Evolutionary conservation across 805 yeast species (phyloP).

Genomic region (Komagataella ulmi): DNA sequence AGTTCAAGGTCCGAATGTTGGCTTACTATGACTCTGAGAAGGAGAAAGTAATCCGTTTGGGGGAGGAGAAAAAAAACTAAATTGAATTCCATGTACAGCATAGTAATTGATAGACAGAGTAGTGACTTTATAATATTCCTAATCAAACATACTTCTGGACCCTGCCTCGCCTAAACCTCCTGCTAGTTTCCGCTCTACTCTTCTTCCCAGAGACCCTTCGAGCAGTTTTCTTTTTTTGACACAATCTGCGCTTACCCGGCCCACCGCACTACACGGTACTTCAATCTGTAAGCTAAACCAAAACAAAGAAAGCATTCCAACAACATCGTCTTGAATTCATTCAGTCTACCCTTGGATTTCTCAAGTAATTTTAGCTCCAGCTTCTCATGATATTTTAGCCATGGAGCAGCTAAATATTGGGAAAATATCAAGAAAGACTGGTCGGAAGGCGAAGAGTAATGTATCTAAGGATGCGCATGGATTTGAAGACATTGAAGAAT

Average conservation of each 20-base stretch:
- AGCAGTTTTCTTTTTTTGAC: background rate
- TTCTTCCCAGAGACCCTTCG: background rate
- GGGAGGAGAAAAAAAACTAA: background rate
- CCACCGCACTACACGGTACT: background rate
- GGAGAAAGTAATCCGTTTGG: constrained; percentile 3
- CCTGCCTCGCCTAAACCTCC: background rate
- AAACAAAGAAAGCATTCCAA: background rate
- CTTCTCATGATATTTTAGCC: background rate
- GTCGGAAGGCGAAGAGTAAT: constrained; percentile 32
- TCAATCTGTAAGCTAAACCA: background rate
- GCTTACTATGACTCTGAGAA: constrained; percentile 69
- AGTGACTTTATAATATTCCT: background rate
- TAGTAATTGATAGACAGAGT: background rate
- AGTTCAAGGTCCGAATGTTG: constrained; percentile 68
- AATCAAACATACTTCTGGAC: too few species aligned
- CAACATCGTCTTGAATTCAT: background rate
- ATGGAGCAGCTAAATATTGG: constrained; percentile 40
- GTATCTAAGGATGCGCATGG: constrained; percentile 43
- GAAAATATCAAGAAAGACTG: constrained; percentile 52
- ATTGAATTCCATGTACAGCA: background rate
- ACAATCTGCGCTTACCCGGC: background rate
- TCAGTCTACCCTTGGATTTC: background rate
- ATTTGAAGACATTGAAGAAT: constrained; percentile 60
- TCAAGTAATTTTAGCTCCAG: background rate
- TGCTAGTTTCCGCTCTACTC: background rate